A percentile compares a stretch with the other conserved stretches of the same genome.
Conservation (phyloP, 2,329 filamentous ascomycete genomes). For the Fusarium caatingaense region DNA sequence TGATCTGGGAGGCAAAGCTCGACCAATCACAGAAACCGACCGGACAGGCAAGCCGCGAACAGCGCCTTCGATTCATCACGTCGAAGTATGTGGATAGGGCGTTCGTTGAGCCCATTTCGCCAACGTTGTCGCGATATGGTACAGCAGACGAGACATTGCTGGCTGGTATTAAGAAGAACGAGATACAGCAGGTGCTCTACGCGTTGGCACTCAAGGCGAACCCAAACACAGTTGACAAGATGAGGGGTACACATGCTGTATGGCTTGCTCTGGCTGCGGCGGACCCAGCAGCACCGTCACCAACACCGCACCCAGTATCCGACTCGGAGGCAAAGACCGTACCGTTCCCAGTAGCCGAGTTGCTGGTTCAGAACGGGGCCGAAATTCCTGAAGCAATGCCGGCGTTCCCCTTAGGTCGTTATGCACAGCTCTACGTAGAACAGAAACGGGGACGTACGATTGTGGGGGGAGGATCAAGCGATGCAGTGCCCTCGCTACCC, state of each 20-base stretch:
- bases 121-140: conserved; percentile 78
- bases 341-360: conserved; percentile 89
- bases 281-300: conserved; percentile 83
- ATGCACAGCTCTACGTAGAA: conserved; percentile 86
- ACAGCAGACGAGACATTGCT: conserved; percentile 89
- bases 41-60: conserved; percentile 84
- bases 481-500: conserved; percentile 73
- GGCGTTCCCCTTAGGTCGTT: conserved; percentile 83
- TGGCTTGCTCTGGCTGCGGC: conserved; percentile 93
- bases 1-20: conserved; percentile 92
- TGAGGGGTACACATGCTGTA: conserved; percentile 86
- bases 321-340: conserved; percentile 64
- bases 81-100: conserved; percentile 89
- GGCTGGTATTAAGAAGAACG: conserved; percentile 94
- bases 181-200: conserved; percentile 92
- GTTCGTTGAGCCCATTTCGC: conserved; percentile 82
- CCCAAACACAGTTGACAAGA: conserved; percentile 86
- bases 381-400: conserved; percentile 82
- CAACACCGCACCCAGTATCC: conserved; percentile 57
- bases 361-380: conserved; percentile 93
- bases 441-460: conserved; percentile 70
- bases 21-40: conserved; percentile 79
- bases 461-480: conserved; percentile 58
- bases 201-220: conserved; percentile 88
- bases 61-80: conserved; percentile 94